These are phyloP conservation scores for Trypanosoma boissoni DNA, from an alignment of 208 protist genomes.

Conservation along the genomic window DNA sequence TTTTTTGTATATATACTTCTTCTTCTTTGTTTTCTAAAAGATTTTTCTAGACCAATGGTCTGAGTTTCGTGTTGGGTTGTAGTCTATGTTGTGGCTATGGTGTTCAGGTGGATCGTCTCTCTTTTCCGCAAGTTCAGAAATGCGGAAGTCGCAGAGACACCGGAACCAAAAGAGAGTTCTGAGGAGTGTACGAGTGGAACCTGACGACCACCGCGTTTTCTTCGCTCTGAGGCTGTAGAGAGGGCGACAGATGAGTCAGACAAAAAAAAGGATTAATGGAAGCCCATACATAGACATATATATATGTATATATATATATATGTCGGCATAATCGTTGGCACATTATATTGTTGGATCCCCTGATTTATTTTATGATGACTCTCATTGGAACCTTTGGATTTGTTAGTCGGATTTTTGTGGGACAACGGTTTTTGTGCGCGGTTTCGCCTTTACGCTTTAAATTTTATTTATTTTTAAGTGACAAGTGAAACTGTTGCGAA, in stretches of 20 bases:
- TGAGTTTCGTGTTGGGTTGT: conserved; percentile 61
- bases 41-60: conserved; percentile 24
- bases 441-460: background rate
- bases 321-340: no score
- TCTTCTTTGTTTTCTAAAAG: background rate
- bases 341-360: background rate
- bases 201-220: conserved; percentile 29
- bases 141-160: background rate
- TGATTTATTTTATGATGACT: conserved; percentile 34
- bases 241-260: background rate
- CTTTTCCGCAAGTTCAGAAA: conserved; percentile 20
- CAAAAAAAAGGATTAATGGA: conserved; percentile 18
- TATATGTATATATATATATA: no score
- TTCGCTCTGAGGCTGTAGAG: conserved; percentile 10
- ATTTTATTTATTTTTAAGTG: background rate
- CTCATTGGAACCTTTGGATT: conserved; percentile 49
- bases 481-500: background rate
- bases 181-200: conserved; percentile 21
- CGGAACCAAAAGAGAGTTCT: background rate
- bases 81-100: conserved; percentile 42
- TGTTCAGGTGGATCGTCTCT: conserved; percentile 32
- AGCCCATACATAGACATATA: no score
- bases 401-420: conserved; percentile 31
- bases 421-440: background rate
- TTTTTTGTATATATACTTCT: conserved; percentile 6